Percentiles rank a stretch among this genome's conserved stretches.
Evolutionary conservation across 2,329 filamentous ascomycete species (phyloP).

Genomic region (Fusarium falciforme): DNA sequence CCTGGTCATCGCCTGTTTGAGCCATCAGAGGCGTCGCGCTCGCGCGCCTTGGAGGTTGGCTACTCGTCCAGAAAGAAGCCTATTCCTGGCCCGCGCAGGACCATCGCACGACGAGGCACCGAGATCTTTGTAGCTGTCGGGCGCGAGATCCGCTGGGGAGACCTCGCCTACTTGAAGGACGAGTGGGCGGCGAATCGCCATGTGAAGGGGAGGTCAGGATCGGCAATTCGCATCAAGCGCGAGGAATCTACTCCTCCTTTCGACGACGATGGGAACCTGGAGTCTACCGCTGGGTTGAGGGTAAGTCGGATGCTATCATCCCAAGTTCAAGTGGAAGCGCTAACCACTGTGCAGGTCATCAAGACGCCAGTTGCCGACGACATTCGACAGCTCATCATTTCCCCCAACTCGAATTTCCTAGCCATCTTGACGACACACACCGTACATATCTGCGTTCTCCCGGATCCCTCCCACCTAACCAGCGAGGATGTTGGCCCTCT

Average conservation of each 20-base stretch:
- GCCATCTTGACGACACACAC: constrained; percentile 90
- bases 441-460: constrained; percentile 87
- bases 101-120: constrained; percentile 83
- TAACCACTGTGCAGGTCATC: constrained; percentile 67
- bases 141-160: constrained; percentile 91
- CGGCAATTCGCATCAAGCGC: constrained; percentile 57
- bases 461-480: constrained; percentile 81
- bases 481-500: constrained; percentile 75
- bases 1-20: constrained; percentile 84
- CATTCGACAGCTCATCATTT: constrained; percentile 87
- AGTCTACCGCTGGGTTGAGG: constrained; percentile 47
- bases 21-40: constrained; percentile 54
- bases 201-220: constrained; percentile 45
- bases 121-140: constrained; percentile 91
- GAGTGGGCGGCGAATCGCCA: constrained; percentile 49
- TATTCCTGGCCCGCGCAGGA: constrained; percentile 66
- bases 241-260: constrained; percentile 57
- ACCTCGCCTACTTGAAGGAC: constrained; percentile 83
- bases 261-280: constrained; percentile 45
- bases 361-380: constrained; percentile 82
- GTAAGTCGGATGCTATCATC: constrained; percentile 41
- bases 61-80: constrained; percentile 58
- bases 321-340: background rate
- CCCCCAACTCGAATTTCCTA: constrained; percentile 83
- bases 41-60: constrained; percentile 54